Evolutionary conservation across 2,329 filamentous ascomycete genomes (phyloP).

Genomic region (Epicoccum nigrum): DNA sequence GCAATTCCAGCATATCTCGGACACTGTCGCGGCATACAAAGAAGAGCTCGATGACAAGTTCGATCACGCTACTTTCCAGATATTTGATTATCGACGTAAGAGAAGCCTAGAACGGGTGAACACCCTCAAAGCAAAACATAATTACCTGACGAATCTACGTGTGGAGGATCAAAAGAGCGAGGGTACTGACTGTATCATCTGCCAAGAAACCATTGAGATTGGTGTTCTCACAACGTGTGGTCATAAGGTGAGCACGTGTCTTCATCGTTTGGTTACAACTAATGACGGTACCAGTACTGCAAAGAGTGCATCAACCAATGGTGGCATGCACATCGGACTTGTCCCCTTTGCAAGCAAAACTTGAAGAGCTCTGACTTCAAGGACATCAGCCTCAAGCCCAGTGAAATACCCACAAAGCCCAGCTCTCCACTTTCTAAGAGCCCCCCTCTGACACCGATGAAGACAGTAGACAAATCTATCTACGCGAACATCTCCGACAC

Average conservation of each 20-base stretch:
- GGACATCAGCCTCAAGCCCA: slow-evolving; percentile 81
- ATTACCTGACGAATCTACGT: slow-evolving; percentile 72
- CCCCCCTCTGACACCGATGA: slow-evolving; percentile 33
- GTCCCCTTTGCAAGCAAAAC: slow-evolving; percentile 80
- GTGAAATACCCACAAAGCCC: slow-evolving; percentile 71
- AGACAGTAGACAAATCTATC: slow-evolving; percentile 58
- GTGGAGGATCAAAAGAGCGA: slow-evolving; percentile 64
- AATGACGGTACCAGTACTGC: slow-evolving; percentile 68
- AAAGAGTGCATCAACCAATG: slow-evolving; percentile 83
- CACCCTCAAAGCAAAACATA: slow-evolving; percentile 71
- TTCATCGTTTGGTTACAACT: neutral
- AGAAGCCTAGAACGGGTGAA: slow-evolving; percentile 64
- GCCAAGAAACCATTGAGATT: slow-evolving; percentile 74
- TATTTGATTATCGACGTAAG: slow-evolving; percentile 56
- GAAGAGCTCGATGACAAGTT: slow-evolving; percentile 64
- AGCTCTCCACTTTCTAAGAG: slow-evolving; percentile 50
- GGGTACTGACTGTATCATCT: slow-evolving; percentile 80
- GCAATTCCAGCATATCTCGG: slow-evolving; percentile 88
- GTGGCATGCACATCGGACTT: slow-evolving; percentile 76
- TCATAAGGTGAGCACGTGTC: slow-evolving; percentile 56
- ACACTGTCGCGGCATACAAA: slow-evolving; percentile 79
- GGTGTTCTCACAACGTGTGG: slow-evolving; percentile 87
- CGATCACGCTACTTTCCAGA: slow-evolving; percentile 56
- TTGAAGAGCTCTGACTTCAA: slow-evolving; percentile 74
- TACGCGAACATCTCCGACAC: slow-evolving; percentile 77